phyloP scores from a whole-genome alignment of 768 basidiomycete genomes.

The Leccinum rimulosum region DNA sequence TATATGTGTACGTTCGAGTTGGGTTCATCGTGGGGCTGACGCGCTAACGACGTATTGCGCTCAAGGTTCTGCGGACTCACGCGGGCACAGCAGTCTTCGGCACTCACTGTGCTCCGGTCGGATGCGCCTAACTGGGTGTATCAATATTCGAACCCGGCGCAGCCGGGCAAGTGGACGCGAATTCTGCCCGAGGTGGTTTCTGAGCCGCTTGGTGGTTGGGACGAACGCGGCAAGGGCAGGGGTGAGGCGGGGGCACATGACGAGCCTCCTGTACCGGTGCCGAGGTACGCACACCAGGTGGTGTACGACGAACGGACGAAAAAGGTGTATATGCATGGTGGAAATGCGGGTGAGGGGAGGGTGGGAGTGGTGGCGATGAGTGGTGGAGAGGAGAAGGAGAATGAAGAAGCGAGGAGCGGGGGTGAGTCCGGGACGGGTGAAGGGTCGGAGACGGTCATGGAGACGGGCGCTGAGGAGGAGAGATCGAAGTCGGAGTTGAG shows the following conservation, averaged over 20 bases:
- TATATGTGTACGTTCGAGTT: constrained; percentile 56
- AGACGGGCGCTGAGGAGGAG: constrained; percentile 9
- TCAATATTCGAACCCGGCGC: constrained; percentile 48
- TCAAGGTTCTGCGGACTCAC: constrained; percentile 63
- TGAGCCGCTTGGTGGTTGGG: not conserved
- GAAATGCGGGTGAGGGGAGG: constrained; percentile 55
- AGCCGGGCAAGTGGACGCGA: constrained; percentile 63
- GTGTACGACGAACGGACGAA: constrained; percentile 62
- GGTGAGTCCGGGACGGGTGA: constrained; percentile 1
- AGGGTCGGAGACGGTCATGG: constrained; percentile 10
- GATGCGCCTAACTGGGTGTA: constrained; percentile 68
- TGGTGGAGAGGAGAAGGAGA: constrained; percentile 27
- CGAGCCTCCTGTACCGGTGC: constrained; percentile 42
- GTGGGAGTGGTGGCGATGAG: constrained; percentile 10
- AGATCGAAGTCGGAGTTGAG: constrained; percentile 9
- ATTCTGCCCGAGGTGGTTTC: constrained; percentile 42
- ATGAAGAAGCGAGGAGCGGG: not conserved
- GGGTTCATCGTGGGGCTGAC: not conserved
- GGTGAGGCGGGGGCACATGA: constrained; percentile 2
- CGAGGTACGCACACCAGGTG: constrained; percentile 73
- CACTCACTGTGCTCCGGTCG: constrained; percentile 41
- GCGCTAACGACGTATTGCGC: not conserved
- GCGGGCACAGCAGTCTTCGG: constrained; percentile 34
- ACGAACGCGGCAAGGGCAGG: not conserved
- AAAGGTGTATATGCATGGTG: constrained; percentile 70